Evolutionary conservation across 75 land plant species (phyloP).

Genomic region (Pseudotsuga menziesii): DNA sequence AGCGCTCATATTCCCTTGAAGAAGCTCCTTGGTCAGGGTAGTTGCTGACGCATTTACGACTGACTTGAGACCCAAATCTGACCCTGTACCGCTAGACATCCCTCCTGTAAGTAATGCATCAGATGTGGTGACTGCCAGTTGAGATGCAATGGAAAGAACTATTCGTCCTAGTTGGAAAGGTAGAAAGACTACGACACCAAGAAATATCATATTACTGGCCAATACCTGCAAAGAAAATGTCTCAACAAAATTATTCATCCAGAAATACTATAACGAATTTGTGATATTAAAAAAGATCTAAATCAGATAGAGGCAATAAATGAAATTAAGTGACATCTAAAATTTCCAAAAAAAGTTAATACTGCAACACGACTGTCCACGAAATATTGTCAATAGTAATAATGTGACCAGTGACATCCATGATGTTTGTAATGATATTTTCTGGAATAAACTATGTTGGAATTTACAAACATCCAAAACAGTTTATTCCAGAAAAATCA

Average conservation of each 20-base stretch:
- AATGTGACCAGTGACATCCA: no score
- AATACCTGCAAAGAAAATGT: conserved; percentile 60
- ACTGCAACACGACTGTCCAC: no score
- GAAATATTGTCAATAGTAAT: no score
- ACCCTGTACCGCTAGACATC: conserved; percentile 33
- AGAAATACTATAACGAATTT: not conserved
- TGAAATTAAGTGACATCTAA: no score
- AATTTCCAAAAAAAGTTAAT: no score
- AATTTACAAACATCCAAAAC: no score
- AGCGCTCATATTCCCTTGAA: not conserved
- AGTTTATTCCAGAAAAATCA: no score
- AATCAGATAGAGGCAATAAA: no score
- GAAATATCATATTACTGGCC: conserved; percentile 95
- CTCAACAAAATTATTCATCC: not conserved
- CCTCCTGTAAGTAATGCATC: conserved; percentile 33
- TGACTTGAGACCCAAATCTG: conserved; percentile 36
- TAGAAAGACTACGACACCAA: conserved; percentile 78
- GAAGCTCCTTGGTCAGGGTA: not conserved
- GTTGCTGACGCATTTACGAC: conserved; percentile 31
- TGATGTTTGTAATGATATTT: no score
- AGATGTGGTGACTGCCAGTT: conserved; percentile 49
- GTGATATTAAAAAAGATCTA: no score
- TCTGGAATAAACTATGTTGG: no score
- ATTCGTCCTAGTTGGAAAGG: conserved; percentile 90
- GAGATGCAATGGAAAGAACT: conserved; percentile 60